A percentile compares a stretch with the other conserved stretches of the same genome.
phyloP scores from a whole-genome alignment of 1,284 basidiomycete genomes.

The Tilletia indica region DNA sequence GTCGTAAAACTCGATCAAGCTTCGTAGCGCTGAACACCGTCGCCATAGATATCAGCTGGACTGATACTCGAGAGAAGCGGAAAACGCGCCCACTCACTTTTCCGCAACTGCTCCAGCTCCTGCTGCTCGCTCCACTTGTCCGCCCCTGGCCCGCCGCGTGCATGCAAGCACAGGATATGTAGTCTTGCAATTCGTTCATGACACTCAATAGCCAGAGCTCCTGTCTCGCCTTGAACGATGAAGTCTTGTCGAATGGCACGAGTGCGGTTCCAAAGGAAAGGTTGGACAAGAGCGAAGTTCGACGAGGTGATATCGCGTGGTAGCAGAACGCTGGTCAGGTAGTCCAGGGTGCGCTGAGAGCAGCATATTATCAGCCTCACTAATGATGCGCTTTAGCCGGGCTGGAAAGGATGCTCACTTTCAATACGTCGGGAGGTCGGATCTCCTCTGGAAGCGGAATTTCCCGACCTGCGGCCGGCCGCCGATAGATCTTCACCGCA shows the following conservation, averaged over 20 bases:
- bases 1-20: slow-evolving; percentile 87
- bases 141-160: slow-evolving; percentile 59
- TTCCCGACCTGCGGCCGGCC: slow-evolving; percentile 84
- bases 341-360: slow-evolving; percentile 73
- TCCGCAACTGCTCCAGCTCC: slow-evolving; percentile 85
- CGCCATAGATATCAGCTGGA: neutral
- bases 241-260: slow-evolving; percentile 90
- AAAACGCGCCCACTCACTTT: slow-evolving; percentile 65
- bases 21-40: slow-evolving; percentile 65
- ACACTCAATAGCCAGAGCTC: slow-evolving; percentile 76
- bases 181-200: slow-evolving; percentile 91
- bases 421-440: slow-evolving; percentile 78
- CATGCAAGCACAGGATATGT: slow-evolving; percentile 82
- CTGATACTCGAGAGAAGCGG: neutral
- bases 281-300: slow-evolving; percentile 71
- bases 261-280: slow-evolving; percentile 88
- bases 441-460: slow-evolving; percentile 81
- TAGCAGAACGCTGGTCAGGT: slow-evolving; percentile 81
- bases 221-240: slow-evolving; percentile 83
- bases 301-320: slow-evolving; percentile 59
- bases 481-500: slow-evolving; percentile 91
- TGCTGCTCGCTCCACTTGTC: slow-evolving; percentile 71
- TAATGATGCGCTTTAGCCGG: too few relatives aligned
- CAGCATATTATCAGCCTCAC: too few relatives aligned
- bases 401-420: slow-evolving; percentile 42